These are phyloP conservation scores for Cryptococcus sp. DNA, from an alignment of 1,284 basidiomycete genomes.

Conservation along the genomic window DNA sequence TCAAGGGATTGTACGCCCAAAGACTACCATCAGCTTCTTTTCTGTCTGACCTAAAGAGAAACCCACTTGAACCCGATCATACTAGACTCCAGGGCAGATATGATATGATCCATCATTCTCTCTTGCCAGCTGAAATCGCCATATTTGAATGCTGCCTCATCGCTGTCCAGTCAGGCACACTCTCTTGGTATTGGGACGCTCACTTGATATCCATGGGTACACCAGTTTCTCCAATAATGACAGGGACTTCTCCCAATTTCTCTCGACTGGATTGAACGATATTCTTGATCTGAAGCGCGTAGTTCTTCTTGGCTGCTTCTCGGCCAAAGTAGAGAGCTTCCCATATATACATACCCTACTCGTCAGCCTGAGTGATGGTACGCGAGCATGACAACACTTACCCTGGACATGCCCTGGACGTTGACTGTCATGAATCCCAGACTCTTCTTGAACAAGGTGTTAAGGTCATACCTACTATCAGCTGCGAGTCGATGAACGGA, in stretches of 20 bases:
- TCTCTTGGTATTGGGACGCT: conserved; percentile 30
- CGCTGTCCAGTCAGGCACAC: conserved; percentile 49
- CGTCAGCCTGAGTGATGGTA: neutral
- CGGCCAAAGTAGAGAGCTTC: conserved; percentile 84
- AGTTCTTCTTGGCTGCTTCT: conserved; percentile 72
- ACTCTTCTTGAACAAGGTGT: conserved; percentile 73
- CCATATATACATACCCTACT: conserved; percentile 74
- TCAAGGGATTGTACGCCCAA: conserved; percentile 93
- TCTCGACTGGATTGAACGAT: conserved; percentile 64
- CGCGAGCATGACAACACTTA: conserved; percentile 43
- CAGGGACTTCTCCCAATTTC: conserved; percentile 69
- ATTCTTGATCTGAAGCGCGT: conserved; percentile 71
- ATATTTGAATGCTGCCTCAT: conserved; percentile 63
- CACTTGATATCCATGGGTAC: conserved; percentile 93
- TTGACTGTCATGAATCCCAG: conserved; percentile 81
- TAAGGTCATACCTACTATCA: conserved; percentile 73
- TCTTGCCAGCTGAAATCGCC: conserved; percentile 76
- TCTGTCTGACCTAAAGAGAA: neutral
- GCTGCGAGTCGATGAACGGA: neutral
- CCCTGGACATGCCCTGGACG: conserved; percentile 79
- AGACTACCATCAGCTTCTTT: conserved; percentile 53
- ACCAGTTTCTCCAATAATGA: conserved; percentile 84
- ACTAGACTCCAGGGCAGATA: conserved; percentile 67
- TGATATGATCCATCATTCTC: conserved; percentile 83
- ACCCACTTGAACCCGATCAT: conserved; percentile 76